Evolutionary conservation across 192 early-diverging fungal species (phyloP).

Genomic region (Jimgerdemannia flammicorona): DNA sequence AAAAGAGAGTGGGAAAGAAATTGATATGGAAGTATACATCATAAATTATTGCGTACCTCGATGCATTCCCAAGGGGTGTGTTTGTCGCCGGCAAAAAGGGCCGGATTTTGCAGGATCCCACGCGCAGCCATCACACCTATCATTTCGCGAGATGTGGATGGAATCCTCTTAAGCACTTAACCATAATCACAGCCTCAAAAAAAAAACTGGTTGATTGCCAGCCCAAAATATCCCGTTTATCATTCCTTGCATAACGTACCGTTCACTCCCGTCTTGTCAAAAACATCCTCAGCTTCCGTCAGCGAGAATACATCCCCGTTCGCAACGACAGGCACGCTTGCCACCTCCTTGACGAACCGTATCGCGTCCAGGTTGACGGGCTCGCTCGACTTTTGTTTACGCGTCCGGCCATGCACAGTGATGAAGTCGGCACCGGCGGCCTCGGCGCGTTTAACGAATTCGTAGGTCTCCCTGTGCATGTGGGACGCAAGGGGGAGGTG

Average conservation of each 20-base stretch:
- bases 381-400: constrained; percentile 75
- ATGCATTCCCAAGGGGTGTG: constrained; percentile 79
- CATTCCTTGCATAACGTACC: constrained; percentile 37
- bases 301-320: constrained; percentile 84
- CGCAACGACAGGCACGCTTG: constrained; percentile 77
- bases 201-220: neutral
- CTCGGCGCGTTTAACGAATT: constrained; percentile 82
- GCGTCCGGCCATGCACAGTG: constrained; percentile 87
- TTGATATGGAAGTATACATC: neutral
- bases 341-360: constrained; percentile 74
- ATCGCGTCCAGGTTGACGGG: constrained; percentile 80
- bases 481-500: neutral
- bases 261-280: constrained; percentile 72
- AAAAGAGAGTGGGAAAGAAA: neutral
- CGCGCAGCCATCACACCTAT: constrained; percentile 85
- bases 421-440: constrained; percentile 86
- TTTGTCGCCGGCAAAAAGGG: constrained; percentile 81
- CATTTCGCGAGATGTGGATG: neutral
- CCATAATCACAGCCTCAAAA: neutral
- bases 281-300: constrained; percentile 71
- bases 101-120: constrained; percentile 90
- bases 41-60: constrained; percentile 31
- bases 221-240: neutral
- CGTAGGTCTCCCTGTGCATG: constrained; percentile 63
- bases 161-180: too few species aligned